These are phyloP conservation scores for Cercospora beticola DNA, from an alignment of 2,329 filamentous ascomycete genomes.

Conservation along the genomic window DNA sequence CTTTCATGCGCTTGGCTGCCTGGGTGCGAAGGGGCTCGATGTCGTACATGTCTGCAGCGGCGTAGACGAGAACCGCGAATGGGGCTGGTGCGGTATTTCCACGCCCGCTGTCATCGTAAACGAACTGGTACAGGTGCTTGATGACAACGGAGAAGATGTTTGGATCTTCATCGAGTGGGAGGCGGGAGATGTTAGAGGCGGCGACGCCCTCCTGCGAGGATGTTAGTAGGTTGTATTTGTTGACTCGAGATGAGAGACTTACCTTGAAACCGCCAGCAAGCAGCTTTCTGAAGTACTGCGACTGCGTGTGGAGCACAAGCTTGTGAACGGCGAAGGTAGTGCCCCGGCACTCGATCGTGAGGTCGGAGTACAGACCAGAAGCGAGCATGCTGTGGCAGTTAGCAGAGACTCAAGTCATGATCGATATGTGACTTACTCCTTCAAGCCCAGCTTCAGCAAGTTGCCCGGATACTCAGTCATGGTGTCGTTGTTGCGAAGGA, in stretches of 20 bases:
- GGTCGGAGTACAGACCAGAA: constrained; percentile 40
- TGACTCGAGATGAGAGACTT: not conserved
- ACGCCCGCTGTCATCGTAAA: constrained; percentile 23
- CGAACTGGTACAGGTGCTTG: constrained; percentile 28
- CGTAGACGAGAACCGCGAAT: constrained; percentile 39
- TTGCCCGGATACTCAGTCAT: not conserved
- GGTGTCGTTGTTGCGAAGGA: not conserved
- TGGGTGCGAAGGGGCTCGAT: constrained; percentile 33
- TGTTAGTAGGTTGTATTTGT: not conserved
- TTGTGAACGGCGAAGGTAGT: constrained; percentile 45
- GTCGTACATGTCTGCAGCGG: constrained; percentile 43
- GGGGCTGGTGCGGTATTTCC: not conserved
- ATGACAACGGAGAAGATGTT: constrained; percentile 21
- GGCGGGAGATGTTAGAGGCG: constrained; percentile 7
- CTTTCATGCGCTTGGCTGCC: constrained; percentile 13
- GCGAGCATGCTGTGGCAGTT: not conserved
- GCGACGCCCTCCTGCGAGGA: constrained; percentile 18
- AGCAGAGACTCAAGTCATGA: not conserved
- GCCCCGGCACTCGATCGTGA: constrained; percentile 43
- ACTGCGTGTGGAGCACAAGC: constrained; percentile 44
- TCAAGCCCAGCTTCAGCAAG: not conserved
- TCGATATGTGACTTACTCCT: not conserved
- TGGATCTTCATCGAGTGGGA: constrained; percentile 24
- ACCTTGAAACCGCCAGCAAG: constrained; percentile 32
- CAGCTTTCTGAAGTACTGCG: constrained; percentile 45